Base-by-base conservation (phyloP, 805 yeast genomes). In the Yarrowia sp. region DNA sequence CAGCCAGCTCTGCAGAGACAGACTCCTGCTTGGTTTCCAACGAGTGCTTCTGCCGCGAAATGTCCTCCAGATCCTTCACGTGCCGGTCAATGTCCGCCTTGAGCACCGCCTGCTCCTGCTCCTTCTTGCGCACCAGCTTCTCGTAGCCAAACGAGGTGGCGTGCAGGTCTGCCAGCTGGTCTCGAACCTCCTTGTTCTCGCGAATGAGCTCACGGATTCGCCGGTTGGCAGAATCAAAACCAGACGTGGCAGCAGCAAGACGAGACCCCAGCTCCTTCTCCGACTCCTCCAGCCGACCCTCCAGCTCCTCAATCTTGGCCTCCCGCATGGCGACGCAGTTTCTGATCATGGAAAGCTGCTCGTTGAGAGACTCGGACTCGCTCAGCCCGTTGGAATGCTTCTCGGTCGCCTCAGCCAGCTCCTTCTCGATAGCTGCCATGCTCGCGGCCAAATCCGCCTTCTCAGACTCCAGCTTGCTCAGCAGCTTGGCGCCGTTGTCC, bases 161-260 rank as follows among this genome's bases (percentile, higher is more conserved):
- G 58, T 78, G 79, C 19, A 79, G 70, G 7, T 72, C 66, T 10
- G 74, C 73, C n/a, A 85, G 61, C 64, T 80, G 78, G 9, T 70
- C 71, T 38, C 79, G 74, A 17, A 84, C 70, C n/a, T 71, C 74
- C 28, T 74, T 74, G 67, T 83, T 84, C 66, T 82, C 88, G 3
- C 74, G 74, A 1, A 79, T 71, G 24, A 81, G 70, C 5, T 76
- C 73, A 54, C 76, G 72, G 17, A 82, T 68, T 36, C 78, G 74
- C 32, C 72, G 73, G 66, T 75, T 75, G 6, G 83, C 79, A 28
- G 71, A 44, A 17, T 64, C 70, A 46, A 69, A 69, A 11, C 71
- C 73, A 48, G 49, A 66, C n/a, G 64, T 46, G 8, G 65, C 44
- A 11, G 62, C 49, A 19, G 67, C 67, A 11, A 71, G 64, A 22